A percentile compares a stretch with the other conserved stretches of the same genome.
phyloP scores from a whole-genome alignment of 202 grass and related monocot species.

The Carex arenaria region DNA sequence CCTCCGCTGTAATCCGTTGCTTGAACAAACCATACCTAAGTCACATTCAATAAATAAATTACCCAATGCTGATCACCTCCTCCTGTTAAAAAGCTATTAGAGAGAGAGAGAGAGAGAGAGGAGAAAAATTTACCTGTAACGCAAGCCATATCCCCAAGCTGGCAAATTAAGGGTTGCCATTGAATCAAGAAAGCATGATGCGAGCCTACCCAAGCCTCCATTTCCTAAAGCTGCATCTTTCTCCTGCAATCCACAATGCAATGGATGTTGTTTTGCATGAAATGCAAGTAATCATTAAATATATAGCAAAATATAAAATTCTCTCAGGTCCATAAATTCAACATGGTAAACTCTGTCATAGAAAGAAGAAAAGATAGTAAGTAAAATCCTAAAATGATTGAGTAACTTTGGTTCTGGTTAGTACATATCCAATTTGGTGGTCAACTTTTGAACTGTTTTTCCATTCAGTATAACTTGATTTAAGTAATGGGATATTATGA shows the following conservation, averaged over 20 bases:
- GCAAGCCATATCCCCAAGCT: conserved; percentile 93
- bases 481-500: not conserved
- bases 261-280: not conserved
- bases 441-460: not conserved
- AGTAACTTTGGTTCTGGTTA: not conserved
- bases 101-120: not conserved
- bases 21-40: conserved; percentile 92
- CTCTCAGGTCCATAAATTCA: not conserved
- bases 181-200: conserved; percentile 98
- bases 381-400: not conserved
- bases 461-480: not conserved
- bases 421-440: not conserved
- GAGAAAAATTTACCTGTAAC: conserved; percentile 39
- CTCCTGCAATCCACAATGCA: conserved; percentile 42
- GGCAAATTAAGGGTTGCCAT: conserved; percentile 96
- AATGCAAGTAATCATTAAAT: conserved; percentile 1
- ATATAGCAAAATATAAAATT: not conserved
- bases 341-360: not conserved
- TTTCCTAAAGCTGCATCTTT: conserved; percentile 90
- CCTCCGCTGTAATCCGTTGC: conserved; percentile 58
- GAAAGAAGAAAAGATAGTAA: not conserved
- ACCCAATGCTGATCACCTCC: not conserved
- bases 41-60: conserved; percentile 23
- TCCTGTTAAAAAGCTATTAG: not conserved
- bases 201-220: conserved; percentile 92